phyloP scores from a whole-genome alignment of 108 stramenopile species.

The Cyclotella sp. region DNA sequence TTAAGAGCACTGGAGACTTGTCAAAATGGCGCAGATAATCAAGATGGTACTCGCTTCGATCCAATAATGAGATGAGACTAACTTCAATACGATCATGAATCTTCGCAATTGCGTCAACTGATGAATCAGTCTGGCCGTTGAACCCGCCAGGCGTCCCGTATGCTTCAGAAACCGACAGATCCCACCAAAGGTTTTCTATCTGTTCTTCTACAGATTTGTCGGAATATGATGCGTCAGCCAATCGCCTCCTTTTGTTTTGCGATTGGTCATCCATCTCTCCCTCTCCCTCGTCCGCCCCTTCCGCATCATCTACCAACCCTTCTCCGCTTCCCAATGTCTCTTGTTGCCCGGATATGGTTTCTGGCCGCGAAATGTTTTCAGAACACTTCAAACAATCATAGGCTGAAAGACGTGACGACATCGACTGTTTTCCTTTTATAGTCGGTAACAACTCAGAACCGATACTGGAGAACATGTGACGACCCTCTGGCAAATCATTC shows the following conservation, averaged over 20 bases:
- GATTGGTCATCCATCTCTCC: constrained; percentile 15
- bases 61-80: constrained; percentile 42
- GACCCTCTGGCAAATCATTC: constrained; percentile 25
- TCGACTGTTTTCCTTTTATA: constrained; percentile 42
- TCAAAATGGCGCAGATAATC: constrained; percentile 54
- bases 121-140: constrained; percentile 30
- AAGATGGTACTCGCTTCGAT: constrained; percentile 36
- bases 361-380: background rate
- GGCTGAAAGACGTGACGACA: constrained; percentile 39
- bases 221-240: constrained; percentile 18
- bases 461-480: constrained; percentile 39
- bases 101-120: constrained; percentile 38
- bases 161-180: constrained; percentile 53
- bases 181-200: constrained; percentile 69
- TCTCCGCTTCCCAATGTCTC: constrained; percentile 11
- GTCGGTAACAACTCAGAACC: constrained; percentile 42
- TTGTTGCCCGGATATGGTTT: constrained; percentile 10
- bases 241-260: constrained; percentile 15
- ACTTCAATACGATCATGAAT: constrained; percentile 49
- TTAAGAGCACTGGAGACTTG: constrained; percentile 73
- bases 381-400: constrained; percentile 49
- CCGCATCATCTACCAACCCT: constrained; percentile 13
- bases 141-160: constrained; percentile 51
- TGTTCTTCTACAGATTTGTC: constrained; percentile 45
- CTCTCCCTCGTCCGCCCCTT: constrained; percentile 16